A percentile compares a stretch with the other conserved stretches of the same genome.
Evolutionary conservation across 23 red algal genomes (phyloP).

Genomic region (Gracilaria caudata): DNA sequence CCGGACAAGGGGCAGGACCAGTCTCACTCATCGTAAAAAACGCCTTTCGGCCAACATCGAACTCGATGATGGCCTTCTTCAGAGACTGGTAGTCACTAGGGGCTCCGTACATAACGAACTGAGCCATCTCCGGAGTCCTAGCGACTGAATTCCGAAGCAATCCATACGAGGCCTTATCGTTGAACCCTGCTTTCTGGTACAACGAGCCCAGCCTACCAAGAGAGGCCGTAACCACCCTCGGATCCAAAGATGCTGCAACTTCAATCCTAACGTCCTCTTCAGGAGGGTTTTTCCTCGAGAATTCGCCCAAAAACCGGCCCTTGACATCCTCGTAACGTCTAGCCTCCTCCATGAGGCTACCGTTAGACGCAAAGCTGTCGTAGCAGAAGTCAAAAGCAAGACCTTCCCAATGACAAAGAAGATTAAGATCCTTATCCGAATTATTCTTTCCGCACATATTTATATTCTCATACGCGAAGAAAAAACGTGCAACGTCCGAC

Average conservation of each 20-base stretch:
- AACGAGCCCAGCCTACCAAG: not conserved
- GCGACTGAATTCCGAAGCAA: not conserved
- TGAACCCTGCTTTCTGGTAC: conserved; percentile 8
- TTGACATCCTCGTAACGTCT: not conserved
- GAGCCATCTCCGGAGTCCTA: not conserved
- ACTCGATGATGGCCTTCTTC: conserved; percentile 8
- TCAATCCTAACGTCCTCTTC: not conserved
- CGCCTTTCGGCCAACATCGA: not conserved
- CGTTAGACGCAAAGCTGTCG: not conserved
- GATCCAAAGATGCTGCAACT: not conserved
- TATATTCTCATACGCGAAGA: conserved; percentile 21
- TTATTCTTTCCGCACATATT: not conserved
- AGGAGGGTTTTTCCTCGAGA: not conserved
- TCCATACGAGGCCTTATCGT: conserved; percentile 14
- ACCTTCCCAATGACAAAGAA: not conserved
- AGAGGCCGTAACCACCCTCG: not conserved
- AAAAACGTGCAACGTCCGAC: not conserved
- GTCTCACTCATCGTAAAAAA: not conserved
- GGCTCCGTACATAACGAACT: conserved; percentile 14
- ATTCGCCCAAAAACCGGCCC: not conserved
- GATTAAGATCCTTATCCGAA: not conserved
- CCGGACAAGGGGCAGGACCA: not conserved
- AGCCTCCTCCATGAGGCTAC: not conserved
- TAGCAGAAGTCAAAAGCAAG: conserved; percentile 27
- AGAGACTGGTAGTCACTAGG: conserved; percentile 4